Evolutionary conservation across 129 eudicot genomes (phyloP), one percentile per base, ranked within the genome.

Genomic region (Flaveria ramosissima): DNA sequence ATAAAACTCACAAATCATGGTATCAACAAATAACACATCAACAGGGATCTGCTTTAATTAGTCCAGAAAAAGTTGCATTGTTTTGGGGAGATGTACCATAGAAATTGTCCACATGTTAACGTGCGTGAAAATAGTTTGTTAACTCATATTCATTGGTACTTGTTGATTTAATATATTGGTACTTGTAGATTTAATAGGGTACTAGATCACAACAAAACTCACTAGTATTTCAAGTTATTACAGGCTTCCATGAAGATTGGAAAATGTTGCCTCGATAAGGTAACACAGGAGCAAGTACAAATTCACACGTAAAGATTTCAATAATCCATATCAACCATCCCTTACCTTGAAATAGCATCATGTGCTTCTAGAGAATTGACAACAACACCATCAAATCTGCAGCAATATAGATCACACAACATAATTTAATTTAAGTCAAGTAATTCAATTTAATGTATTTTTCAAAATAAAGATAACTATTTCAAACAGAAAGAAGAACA

Each of bases 331-430:
- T 66, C 56, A 52, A 36, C 63, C 23, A 47, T 52, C 24, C 16
- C 74, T n/a, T 90, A 93, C 98, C 98, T 90, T 76, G 88, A 90
- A 85, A 93, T 84, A 76, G 89, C 96, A 83, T 86, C 81, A 71
- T 88, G 80, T 71, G 92, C 91, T 84, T 90, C 97, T 77, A 93
- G 79, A 45, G 98, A 93, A 78, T 87, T 90, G 51, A 82, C 92
- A 76, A 93, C 77, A 74, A 93, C 74, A 52, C 93, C 97, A 80
- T 93, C 98, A 87, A 86, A 93, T 65, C 98, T 93, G 96, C 85
- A 82, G 43, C 59, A 80, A 85, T 30, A 55, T 50, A 66, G 77
- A 68, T 51, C 73, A 64, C 66, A 69, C 60, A 10, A 62, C 19
- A 61, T 47, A 63, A 67, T 7, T 8, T 36, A 5, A 36, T 36